Base-by-base conservation (phyloP, 495 filamentous ascomycete genomes). In the Tuber umbilicatum region DNA sequence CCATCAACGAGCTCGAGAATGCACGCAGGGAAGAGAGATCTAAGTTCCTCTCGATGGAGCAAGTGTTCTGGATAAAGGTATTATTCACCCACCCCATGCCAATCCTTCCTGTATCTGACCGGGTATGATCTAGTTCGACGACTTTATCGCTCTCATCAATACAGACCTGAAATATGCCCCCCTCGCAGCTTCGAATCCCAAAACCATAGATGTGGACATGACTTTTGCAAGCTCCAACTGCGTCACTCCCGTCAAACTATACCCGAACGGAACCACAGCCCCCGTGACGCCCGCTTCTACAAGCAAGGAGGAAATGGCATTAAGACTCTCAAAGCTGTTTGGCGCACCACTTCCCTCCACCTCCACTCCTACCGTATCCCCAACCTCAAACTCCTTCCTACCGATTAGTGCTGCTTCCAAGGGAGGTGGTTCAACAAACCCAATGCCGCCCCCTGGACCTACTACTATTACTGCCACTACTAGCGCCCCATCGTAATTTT, bases 21-120 rank as follows among this genome's bases (percentile, higher is more conserved):
- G 68, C 80, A 37, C 76, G 72, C 23, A 76, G 39, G 41, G 73
- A 76, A 35, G 79, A 81, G 64, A 77, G 76, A 64, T 71, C 75
- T 27, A 82, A 82, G 70, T 82, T 83, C 68, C 38, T 80, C 19
- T 70, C 73, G 14, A 80, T 82, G 72, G 73, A 79, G 23, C 78
- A 73, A 73, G 75, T 81, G n/a, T 82, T 82, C 76, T 82, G 81
- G 81, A 79, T 82, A 39, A 82, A 76, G 81, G 81, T 79, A 73
- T 72, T 72, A 60, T 73, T 67, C 41, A 2, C n/a, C 4, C 31
- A 35, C 40, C 6, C n/a, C 68, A n/a, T 60, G 40, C 27, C 35
- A n/a, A 43, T n/a, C n/a, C 47, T 27, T 72, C 42, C 41, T 43
- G 17, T 19, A 23, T 41, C 23, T 69, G n/a, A 70, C 70, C 75